Conservation (phyloP, 2,329 filamentous ascomycete species). For the Cladosporium sp. region DNA sequence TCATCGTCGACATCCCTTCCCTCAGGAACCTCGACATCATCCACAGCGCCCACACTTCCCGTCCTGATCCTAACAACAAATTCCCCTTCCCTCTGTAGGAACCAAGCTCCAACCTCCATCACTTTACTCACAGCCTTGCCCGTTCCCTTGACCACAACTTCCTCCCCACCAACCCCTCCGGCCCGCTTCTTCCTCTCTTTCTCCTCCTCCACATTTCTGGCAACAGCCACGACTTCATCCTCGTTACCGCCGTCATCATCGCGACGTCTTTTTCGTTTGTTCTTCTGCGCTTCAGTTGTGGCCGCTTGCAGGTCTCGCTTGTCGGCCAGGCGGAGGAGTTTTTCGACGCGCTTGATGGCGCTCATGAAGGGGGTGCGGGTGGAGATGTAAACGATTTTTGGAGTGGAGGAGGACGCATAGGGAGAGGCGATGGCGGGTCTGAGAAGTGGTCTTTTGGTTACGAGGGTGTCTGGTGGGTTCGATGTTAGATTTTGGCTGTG, state of each 20-base stretch:
- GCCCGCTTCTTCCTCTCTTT: constrained; percentile 23
- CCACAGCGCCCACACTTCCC: constrained; percentile 60
- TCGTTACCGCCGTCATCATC: constrained; percentile 13
- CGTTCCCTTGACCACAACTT: constrained; percentile 60
- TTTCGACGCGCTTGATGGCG: constrained; percentile 60
- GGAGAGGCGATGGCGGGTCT: constrained; percentile 53
- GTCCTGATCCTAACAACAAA: constrained; percentile 59
- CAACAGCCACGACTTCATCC: constrained; percentile 33
- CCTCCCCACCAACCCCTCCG: constrained; percentile 38
- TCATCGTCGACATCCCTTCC: constrained; percentile 8
- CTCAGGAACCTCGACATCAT: constrained; percentile 54
- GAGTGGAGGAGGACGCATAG: constrained; percentile 44
- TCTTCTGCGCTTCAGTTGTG: constrained; percentile 27
- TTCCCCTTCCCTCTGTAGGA: constrained; percentile 54
- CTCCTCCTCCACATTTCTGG: constrained; percentile 31
- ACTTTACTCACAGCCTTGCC: constrained; percentile 64
- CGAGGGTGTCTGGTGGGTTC: constrained; percentile 37
- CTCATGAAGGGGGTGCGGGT: constrained; percentile 64
- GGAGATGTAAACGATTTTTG: constrained; percentile 64
- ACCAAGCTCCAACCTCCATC: constrained; percentile 60
- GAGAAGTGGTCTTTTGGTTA: constrained; percentile 56
- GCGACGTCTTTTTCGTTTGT: constrained; percentile 16
- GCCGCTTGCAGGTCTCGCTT: constrained; percentile 46
- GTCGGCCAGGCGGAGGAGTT: constrained; percentile 55
- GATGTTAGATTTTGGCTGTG: neutral